These are phyloP conservation scores for Simmondsia chinensis DNA, from an alignment of 148 eudicot species.

Conservation along the genomic window DNA sequence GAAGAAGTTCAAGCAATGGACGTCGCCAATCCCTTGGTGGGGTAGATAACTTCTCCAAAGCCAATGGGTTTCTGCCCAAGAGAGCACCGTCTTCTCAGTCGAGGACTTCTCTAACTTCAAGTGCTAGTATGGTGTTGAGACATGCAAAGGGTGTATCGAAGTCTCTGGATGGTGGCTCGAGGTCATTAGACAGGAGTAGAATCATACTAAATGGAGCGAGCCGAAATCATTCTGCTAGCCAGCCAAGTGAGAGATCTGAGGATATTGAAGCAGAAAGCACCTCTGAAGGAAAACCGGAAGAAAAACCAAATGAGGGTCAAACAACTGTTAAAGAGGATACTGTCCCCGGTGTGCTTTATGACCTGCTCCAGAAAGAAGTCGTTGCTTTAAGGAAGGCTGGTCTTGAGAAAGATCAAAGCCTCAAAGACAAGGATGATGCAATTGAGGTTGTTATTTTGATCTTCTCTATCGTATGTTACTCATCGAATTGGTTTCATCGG, in stretches of 20 bases:
- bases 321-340: conserved; percentile 58
- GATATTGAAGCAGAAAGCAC: conserved; percentile 40
- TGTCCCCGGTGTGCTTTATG: conserved; percentile 75
- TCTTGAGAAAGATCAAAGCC: conserved; percentile 92
- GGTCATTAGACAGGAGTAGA: conserved; percentile 79
- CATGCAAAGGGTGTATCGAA: conserved; percentile 76
- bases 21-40: conserved; percentile 70
- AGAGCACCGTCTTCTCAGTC: conserved; percentile 61
- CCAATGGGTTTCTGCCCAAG: conserved; percentile 66
- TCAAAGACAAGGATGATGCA: conserved; percentile 97
- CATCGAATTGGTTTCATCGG: conserved; percentile 1
- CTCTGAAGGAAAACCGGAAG: conserved; percentile 51
- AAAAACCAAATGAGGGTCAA: conserved; percentile 48
- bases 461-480: not conserved
- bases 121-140: conserved; percentile 50
- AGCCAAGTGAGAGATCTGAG: conserved; percentile 48
- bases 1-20: conserved; percentile 39
- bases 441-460: conserved; percentile 55
- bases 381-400: conserved; percentile 81
- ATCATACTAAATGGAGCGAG: conserved; percentile 49
- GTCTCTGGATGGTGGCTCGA: conserved; percentile 70
- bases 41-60: conserved; percentile 50
- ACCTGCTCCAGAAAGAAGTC: conserved; percentile 92
- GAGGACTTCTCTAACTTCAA: conserved; percentile 39
- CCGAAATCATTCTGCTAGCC: conserved; percentile 38